Percentiles rank a stretch among this genome's conserved stretches.
phyloP scores from a whole-genome alignment of 108 stramenopile genomes.

The Conticribra guillardii region DNA sequence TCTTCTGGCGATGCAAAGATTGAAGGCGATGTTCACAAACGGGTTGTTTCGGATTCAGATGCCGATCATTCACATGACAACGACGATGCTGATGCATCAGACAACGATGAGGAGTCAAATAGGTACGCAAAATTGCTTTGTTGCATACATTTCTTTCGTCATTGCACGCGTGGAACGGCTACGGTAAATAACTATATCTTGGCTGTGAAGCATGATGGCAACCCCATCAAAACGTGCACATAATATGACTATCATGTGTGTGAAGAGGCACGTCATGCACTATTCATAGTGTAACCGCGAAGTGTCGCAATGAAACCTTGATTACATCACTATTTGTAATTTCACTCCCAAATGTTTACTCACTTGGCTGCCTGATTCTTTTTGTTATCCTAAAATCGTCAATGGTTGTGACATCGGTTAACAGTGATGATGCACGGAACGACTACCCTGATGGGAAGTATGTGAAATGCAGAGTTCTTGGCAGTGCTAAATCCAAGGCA shows the following conservation, averaged over 20 bases:
- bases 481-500: slow-evolving; percentile 37
- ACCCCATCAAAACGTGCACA: slow-evolving; percentile 51
- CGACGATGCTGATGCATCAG: slow-evolving; percentile 21
- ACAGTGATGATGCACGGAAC: slow-evolving; percentile 11
- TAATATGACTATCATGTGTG: slow-evolving; percentile 62
- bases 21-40: slow-evolving; percentile 18
- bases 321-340: slow-evolving; percentile 60
- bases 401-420: no score
- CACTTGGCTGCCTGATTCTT: slow-evolving; percentile 31
- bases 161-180: slow-evolving; percentile 70
- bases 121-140: background rate
- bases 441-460: slow-evolving; percentile 66
- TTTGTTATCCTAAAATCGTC: slow-evolving; percentile 20
- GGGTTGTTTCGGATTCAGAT: slow-evolving; percentile 42
- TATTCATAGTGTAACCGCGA: slow-evolving; percentile 25
- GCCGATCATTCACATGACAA: slow-evolving; percentile 39
- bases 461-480: slow-evolving; percentile 73
- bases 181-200: slow-evolving; percentile 9
- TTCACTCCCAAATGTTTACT: slow-evolving; percentile 16
- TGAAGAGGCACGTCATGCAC: slow-evolving; percentile 70
- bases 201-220: slow-evolving; percentile 59
- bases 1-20: background rate
- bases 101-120: slow-evolving; percentile 4
- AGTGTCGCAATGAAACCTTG: slow-evolving; percentile 84
- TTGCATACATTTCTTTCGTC: slow-evolving; percentile 1